Base-by-base conservation (phyloP, 2,329 filamentous ascomycete genomes). In the Berkeleyomyces basicola region DNA sequence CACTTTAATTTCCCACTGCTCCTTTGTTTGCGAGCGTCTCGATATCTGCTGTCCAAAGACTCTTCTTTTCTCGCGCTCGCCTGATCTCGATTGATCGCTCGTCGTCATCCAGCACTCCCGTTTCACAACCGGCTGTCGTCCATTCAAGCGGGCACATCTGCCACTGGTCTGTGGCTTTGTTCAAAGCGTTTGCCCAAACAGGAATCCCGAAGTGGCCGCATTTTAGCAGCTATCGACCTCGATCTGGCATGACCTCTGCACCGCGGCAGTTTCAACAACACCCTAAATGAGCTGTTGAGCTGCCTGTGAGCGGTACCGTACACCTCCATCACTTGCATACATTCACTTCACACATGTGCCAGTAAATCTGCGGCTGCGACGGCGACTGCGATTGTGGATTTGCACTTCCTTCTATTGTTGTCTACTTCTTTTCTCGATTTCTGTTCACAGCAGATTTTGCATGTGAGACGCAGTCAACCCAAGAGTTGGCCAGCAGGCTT, bases 181-280 rank as follows among this genome's bases (percentile, higher is more conserved):
- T 55, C 51, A 55, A 55, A 55, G 51, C 51, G 51, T 23, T 14
- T 37, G 16, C 51, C 51, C 7, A 55, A 55, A 36, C 31, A 55
- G 51, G 51, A 55, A 55, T 55, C 51, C 51, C 51, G 33, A 55
- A 55, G 51, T 55, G 51, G 51, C 51, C 51, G 51, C 51, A 55
- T 55, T 37, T 31, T 55, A 36, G 51, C 51, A 55, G 51, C 51
- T 14, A 55, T 55, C 51, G 51, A 55, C 51, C 36, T 55, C 31
- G 51, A 55, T 55, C 51, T 55, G 51, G 51, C 51, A 55, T 55
- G 51, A 55, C 51, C 51, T 55, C 36, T 55, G 51, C 51, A 55
- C 31, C 51, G 14, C 43, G 43, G 11, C 14, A n/a, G 51, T 55
- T 55, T 55, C 51, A 55, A 55, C 51, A 36, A 55, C 51, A 23